Evolutionary conservation across 108 stramenopile genomes (phyloP).

Genomic region (Nitzschia sp.): DNA sequence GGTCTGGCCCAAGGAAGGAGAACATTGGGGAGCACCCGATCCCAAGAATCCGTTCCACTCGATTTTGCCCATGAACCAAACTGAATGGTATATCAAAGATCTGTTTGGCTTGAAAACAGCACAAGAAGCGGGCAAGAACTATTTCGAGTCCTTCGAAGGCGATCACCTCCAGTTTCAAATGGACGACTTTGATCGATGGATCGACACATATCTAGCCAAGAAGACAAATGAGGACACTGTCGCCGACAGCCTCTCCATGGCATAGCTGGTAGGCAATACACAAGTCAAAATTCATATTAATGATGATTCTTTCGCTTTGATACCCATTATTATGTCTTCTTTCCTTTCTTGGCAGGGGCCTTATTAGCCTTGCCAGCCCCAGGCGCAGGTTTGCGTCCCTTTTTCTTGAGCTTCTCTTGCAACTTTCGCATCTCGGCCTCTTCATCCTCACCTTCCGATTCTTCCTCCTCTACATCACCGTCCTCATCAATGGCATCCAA

Average conservation of each 20-base stretch:
- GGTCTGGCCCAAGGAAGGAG: conserved; percentile 80
- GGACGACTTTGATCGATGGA: conserved; percentile 59
- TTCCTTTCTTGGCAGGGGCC: conserved; percentile 12
- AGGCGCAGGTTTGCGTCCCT: conserved; percentile 7
- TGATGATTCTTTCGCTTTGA: neutral
- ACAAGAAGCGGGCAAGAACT: conserved; percentile 60
- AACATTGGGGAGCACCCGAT: conserved; percentile 73
- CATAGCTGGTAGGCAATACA: too few species aligned
- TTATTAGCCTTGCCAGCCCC: conserved; percentile 18
- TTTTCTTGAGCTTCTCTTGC: conserved; percentile 44
- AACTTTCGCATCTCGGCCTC: conserved; percentile 43
- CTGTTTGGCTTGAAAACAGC: conserved; percentile 71
- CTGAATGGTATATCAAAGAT: conserved; percentile 66
- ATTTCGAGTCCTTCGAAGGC: conserved; percentile 55
- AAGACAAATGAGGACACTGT: neutral
- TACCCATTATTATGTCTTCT: conserved; percentile 23
- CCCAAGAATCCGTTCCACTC: conserved; percentile 44
- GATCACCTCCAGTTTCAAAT: conserved; percentile 67
- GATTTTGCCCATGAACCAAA: conserved; percentile 58
- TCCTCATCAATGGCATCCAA: conserved; percentile 59
- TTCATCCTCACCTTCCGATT: conserved; percentile 41
- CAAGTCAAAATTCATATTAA: too few species aligned
- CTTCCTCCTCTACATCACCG: conserved; percentile 37
- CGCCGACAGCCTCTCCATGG: too few species aligned
- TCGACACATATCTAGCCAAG: conserved; percentile 39